A percentile compares a stretch with the other conserved stretches of the same genome.
These are phyloP conservation scores for Fusarium veterinarium DNA, from an alignment of 2,329 filamentous ascomycete genomes.

Conservation along the genomic window DNA sequence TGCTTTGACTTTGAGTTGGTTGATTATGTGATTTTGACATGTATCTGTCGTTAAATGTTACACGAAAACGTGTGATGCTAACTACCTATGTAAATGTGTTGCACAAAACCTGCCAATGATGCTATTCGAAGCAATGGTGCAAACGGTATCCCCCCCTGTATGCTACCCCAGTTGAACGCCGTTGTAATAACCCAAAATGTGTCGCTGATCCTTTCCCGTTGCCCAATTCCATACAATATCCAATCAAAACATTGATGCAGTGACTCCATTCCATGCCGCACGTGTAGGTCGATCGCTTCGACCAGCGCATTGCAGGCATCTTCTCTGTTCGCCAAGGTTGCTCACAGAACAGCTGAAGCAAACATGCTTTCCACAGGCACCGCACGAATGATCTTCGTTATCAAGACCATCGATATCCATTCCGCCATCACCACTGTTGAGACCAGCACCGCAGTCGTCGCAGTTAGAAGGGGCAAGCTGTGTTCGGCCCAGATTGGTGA, in stretches of 20 bases:
- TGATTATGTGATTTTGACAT: not conserved
- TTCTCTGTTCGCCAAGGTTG: constrained; percentile 64
- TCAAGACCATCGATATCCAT: constrained; percentile 55
- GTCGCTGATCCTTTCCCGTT: not conserved
- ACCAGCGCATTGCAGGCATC: constrained; percentile 65
- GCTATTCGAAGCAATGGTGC: not conserved
- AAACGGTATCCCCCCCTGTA: constrained; percentile 29
- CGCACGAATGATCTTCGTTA: constrained; percentile 54
- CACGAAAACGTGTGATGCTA: not conserved
- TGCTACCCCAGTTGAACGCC: constrained; percentile 8
- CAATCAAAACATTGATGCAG: constrained; percentile 39
- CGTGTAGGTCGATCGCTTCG: constrained; percentile 41
- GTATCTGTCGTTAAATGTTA: not conserved
- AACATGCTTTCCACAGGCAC: constrained; percentile 64
- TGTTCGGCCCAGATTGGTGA: constrained; percentile 31
- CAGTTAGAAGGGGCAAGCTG: constrained; percentile 53
- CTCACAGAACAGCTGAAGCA: constrained; percentile 71
- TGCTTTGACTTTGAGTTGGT: too few species aligned
- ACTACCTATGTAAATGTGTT: not conserved
- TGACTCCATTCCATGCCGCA: constrained; percentile 33
- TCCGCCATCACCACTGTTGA: constrained; percentile 43
- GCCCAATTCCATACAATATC: not conserved
- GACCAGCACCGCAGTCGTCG: constrained; percentile 63
- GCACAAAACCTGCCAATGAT: not conserved
- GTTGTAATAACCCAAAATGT: not conserved